Base-by-base conservation (phyloP, 2,329 filamentous ascomycete species). In the Pezicula radicicola region DNA sequence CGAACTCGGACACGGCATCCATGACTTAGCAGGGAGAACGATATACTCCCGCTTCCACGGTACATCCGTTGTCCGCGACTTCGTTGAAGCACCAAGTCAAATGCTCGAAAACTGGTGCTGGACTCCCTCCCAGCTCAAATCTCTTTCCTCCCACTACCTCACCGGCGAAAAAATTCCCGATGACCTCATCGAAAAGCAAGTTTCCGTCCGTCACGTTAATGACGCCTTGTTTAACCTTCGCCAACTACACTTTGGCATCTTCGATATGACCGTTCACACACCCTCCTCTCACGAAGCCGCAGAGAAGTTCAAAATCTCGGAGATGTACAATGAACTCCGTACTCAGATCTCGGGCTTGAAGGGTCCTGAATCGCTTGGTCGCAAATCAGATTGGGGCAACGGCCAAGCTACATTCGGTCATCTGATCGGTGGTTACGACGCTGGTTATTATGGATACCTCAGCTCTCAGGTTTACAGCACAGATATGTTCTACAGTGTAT, bases 401-500 rank as follows among this genome's bases (percentile, higher is more conserved):
- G 88, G 89, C 12, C 83, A 92, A 64, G 87, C 88, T 6, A 90
- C 85, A 0, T 92, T 94, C 64, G 88, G 89, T 15, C 89, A 94
- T 70, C 76, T 93, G 57, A 89, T 93, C 54, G 88, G 88, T 49
- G 89, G 89, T 2, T 94, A 94, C 64, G 89, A 93, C 68, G 89
- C 89, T 28, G 88, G 89, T 41, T 93, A 93, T 73, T 94, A 94
- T 68, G 83, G 84, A 61, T 88, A 87, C 65, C 72, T 87, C 33
- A 87, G 81, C 57, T 90, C 86, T 1, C 81, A 90, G 68, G 90
- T 94, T 16, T 94, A 92, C 72, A 89, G 85, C 19, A 81, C 87
- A 25, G 89, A 95, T 70, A 93, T 95, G 88, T 95, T 93, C 76
- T 84, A 89, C 71, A 80, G 80, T 0, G 85, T 88, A 44, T 94